Evolutionary conservation across 139 green algal species (phyloP), one percentile per base, ranked within the genome.

Genomic region (Coelastrella sp.): DNA sequence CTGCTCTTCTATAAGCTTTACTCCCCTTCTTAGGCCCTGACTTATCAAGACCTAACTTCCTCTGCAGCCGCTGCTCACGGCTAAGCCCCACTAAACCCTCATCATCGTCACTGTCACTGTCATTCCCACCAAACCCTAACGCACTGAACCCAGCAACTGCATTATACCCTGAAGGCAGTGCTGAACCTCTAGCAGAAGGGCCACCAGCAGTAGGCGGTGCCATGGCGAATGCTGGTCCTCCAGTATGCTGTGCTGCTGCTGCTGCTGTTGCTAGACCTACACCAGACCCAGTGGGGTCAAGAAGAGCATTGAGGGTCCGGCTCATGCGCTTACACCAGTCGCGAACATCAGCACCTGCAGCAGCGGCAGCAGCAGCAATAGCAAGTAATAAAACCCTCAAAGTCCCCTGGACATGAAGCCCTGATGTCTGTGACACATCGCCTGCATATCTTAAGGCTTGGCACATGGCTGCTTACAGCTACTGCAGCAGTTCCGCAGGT

Each of bases 301-400:
- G 59, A 19, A 85, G 30, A 19, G 78, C 60, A 30, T 64, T 80
- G 8, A 90, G 87, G 25, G 30, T 51, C 21, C 87, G 87, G 38
- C 72, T 48, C 34, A 89, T 77, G 62, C 89, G 89, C 50, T 79
- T 78, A 38, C 74, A 82, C 89, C 89, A 92, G 67, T 92, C 89
- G 0, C 82, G 76, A 15, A 90, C 30, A 27, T 88, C 73, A 41
- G 63, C 63, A 32, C 67, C 84, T 81, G 43, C 59, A 57, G n/a
- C 64, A 76, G n/a, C n/a, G n/a, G n/a, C n/a, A n/a, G n/a, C n/a
- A n/a, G n/a, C n/a, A n/a, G n/a, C n/a, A n/a, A n/a, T n/a, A n/a
- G n/a, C n/a, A n/a, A n/a, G n/a, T n/a, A n/a, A n/a, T n/a, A n/a
- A n/a, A n/a, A n/a, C n/a, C n/a, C n/a, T n/a, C n/a, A n/a, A n/a